Evolutionary conservation across 208 protist species (phyloP).

Genomic region (Zelonia costaricensis): DNA sequence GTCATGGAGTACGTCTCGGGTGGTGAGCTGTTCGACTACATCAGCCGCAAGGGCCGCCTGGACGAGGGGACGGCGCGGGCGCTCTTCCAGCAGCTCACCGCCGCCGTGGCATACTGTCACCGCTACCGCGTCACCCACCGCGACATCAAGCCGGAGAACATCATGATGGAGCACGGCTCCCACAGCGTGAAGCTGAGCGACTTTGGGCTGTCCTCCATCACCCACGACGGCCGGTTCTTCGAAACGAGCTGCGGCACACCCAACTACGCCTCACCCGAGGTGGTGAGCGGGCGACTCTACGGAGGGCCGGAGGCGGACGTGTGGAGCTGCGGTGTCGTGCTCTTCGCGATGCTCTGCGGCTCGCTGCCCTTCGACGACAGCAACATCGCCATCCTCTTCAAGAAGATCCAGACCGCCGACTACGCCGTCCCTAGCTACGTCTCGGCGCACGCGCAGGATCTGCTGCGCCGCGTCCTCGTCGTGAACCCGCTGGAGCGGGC

Average conservation of each 20-base stretch:
- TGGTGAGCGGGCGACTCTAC: conserved; percentile 78
- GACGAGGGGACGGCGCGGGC: conserved; percentile 86
- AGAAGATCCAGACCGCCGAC: conserved; percentile 75
- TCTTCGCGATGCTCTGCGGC: conserved; percentile 88
- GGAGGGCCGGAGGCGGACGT: conserved; percentile 79
- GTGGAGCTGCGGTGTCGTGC: conserved; percentile 87
- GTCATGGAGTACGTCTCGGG: conserved; percentile 98
- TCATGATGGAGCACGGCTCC: conserved; percentile 83
- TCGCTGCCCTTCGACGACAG: conserved; percentile 78
- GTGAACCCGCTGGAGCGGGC: conserved; percentile 83
- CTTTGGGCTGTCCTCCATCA: conserved; percentile 85
- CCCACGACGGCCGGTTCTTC: conserved; percentile 79
- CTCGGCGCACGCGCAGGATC: conserved; percentile 47
- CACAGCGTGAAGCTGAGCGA: conserved; percentile 83
- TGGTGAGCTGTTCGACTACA: conserved; percentile 98
- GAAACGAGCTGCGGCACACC: conserved; percentile 88
- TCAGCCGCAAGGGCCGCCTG: conserved; percentile 93
- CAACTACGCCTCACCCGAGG: conserved; percentile 87
- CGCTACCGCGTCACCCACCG: conserved; percentile 92
- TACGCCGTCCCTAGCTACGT: conserved; percentile 55
- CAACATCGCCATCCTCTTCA: conserved; percentile 68
- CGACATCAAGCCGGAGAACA: conserved; percentile 97
- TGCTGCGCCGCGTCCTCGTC: conserved; percentile 70
- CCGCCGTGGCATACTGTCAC: conserved; percentile 98
- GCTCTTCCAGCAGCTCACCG: conserved; percentile 98